Evolutionary conservation across 495 filamentous ascomycete species (phyloP).

Genomic region (Tuber umbilicatum): DNA sequence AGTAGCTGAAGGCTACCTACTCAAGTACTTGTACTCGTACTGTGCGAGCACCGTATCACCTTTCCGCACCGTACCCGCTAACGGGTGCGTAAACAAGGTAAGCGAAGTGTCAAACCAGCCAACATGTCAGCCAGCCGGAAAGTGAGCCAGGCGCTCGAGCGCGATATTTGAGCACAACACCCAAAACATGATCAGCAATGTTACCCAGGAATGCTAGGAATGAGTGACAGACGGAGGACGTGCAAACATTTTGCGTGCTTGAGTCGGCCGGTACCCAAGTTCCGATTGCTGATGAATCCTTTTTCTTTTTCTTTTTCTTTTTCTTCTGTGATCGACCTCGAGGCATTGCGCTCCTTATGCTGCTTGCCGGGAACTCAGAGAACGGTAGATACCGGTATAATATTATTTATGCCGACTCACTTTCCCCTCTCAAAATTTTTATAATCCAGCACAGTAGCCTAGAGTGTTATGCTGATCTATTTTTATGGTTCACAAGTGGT

Average conservation of each 20-base stretch:
- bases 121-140: not conserved
- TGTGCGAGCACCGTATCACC: not conserved
- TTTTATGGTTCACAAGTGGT: not conserved
- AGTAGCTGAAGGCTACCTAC: not conserved
- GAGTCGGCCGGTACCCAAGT: not conserved
- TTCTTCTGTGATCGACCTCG: not conserved
- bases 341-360: not conserved
- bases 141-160: not conserved
- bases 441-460: not conserved
- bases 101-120: not conserved
- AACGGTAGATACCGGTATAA: not conserved
- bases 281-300: not conserved
- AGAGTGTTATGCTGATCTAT: not conserved
- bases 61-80: not conserved
- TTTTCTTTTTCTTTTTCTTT: not conserved
- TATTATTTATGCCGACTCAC: not conserved
- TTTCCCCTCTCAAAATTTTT: not conserved
- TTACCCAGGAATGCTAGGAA: not conserved
- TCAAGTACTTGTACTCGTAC: no score
- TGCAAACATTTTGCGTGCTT: not conserved
- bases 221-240: not conserved
- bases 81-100: not conserved
- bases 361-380: not conserved
- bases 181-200: constrained; percentile 1
- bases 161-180: not conserved